Base-by-base conservation (phyloP, 805 yeast genomes). In the Saccharomycopsis sp. region DNA sequence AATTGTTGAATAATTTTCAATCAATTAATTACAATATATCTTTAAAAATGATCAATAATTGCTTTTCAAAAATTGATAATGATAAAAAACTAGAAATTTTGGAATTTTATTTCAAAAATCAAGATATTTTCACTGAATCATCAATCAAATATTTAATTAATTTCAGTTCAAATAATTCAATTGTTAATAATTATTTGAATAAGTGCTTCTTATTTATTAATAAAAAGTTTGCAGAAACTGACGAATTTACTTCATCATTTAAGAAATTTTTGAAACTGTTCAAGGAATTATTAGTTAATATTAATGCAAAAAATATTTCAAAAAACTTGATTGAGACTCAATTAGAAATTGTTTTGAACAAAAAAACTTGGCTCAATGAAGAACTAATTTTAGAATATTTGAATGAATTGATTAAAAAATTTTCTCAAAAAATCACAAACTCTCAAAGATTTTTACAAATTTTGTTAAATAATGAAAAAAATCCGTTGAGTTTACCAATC, bases 401-500 rank as follows among this genome's bases (percentile, higher is more conserved):
- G 3, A 14, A 25, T 12, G 19, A 56, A 56, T 42, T 40, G 6
- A 6, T 44, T 14, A 26, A 9, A 17, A 33, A 39, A n/a, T 12
- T 17, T 17, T 5, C 6, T 5, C 10, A 17, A 10, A 9, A 14
- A 12, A 58, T 69, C 35, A 68, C 72, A 21, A 64, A 57, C 49
- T 66, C 63, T 15, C n/a, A n/a, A n/a, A 79, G 69, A 49, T 62
- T 76, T 34, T 56, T 86, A 9, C 94, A 84, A 51, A 66, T 82
- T 8, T 62, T 80, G 28, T 48, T 81, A 17, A 76, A 72, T 52
- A 77, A 75, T 51, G 70, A 66, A 2, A 43, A 52, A 2, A 69
- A 62, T 37, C 21, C 40, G 5, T 49, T 53, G 0, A 15, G 5
- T 18, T 59, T 75, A 31, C 46, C 43, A 13, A 55, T 48, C 26